phyloP scores from a whole-genome alignment of 257 asterid species.

The Coffea canephora region DNA sequence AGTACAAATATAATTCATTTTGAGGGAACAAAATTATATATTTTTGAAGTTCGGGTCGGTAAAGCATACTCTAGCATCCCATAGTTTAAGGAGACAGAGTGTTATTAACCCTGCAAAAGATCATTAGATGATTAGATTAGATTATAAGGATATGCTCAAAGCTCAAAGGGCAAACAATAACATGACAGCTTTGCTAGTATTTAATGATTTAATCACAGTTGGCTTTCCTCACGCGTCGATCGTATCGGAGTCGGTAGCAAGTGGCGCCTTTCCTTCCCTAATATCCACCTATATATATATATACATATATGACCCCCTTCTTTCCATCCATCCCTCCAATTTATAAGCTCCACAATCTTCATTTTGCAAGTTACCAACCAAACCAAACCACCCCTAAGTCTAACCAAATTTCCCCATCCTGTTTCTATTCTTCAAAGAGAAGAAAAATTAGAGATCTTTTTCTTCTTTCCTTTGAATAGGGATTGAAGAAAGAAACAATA shows the following conservation, averaged over 20 bases:
- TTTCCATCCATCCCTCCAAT: not conserved
- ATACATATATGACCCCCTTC: not conserved
- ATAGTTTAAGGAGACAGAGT: no score
- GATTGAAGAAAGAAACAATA: conserved; percentile 4
- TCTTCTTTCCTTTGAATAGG: not conserved
- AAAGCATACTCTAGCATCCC: no score
- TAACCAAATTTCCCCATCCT: not conserved
- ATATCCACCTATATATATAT: not conserved
- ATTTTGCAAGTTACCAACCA: not conserved
- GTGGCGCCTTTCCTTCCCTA: not conserved
- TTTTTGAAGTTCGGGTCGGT: no score
- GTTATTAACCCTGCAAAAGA: no score
- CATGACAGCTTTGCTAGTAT: not conserved
- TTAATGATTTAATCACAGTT: not conserved
- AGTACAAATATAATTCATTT: no score
- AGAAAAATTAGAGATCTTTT: not conserved
- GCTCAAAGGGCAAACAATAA: not conserved
- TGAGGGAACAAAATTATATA: no score
- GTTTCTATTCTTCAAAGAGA: not conserved
- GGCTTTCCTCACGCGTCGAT: conserved; percentile 14
- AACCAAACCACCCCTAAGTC: not conserved
- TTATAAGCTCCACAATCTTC: not conserved
- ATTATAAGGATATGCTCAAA: not conserved
- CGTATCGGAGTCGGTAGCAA: conserved; percentile 15
- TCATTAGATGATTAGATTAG: no score